Evolutionary conservation across 345 rosid genomes (phyloP), one percentile per base, ranked within the genome.

Genomic region (Lumnitzera littorea): DNA sequence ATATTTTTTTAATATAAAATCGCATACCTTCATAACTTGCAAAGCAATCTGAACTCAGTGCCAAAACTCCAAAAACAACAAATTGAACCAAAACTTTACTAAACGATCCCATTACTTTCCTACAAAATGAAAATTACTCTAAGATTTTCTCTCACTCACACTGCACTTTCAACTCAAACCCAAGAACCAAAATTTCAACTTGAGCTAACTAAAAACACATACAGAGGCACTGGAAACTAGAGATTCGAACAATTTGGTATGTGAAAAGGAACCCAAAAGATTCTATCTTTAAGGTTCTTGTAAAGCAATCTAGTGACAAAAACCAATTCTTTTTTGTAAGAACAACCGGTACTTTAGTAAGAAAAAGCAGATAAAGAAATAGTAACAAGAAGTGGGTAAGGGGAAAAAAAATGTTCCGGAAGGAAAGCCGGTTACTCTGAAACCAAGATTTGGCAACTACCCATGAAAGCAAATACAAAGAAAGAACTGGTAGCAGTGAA

Each of bases 21-120:
- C 62, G 27, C 65, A 43, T 70, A 91, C 99, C 92, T 83, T 95
- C 99, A 67, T 76, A 83, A 56, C 62, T 17, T 4, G 81, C 51
- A 75, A 86, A 84, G 11, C 85, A 78, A 63, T 77, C 68, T 62
- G 86, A 78, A 48, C 69, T 56, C 48, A 79, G 66, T 58, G 77
- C 68, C 74, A 79, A 72, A 73, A 78, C 67, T 5, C 71, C 76
- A 64, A 70, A 76, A 61, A 75, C 36, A 55, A 85, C 62, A 67
- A 73, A 65, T 60, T 73, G 81, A 68, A 79, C 71, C 71, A 51
- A 70, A 59, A 77, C 48, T 10, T 70, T 68, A 70, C 69, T 13
- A 62, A 54, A 62, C 11, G 70, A 68, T 73, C 62, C 74, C 90
- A 78, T 86, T 62, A 72, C 67, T 61, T 56, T 64, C 27, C 61